phyloP scores from a whole-genome alignment of 805 yeast genomes.

The Candida xiaguanensis region DNA sequence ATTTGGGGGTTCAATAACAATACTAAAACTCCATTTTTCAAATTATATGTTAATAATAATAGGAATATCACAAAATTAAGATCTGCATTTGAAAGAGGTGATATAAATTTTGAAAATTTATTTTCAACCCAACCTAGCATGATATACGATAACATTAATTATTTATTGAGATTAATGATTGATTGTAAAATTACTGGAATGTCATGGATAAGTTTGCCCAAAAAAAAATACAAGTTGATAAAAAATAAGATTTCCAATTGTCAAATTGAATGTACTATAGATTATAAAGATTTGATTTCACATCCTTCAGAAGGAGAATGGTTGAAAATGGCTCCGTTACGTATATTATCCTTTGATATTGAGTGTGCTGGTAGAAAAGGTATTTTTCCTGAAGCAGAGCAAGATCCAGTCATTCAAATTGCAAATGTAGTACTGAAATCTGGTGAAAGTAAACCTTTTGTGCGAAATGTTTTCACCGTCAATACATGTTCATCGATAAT shows the following conservation, averaged over 20 bases:
- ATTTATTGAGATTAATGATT: slow-evolving; percentile 80
- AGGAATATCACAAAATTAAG: slow-evolving; percentile 66
- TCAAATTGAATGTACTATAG: slow-evolving; percentile 77
- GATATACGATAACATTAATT: slow-evolving; percentile 89
- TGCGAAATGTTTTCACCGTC: slow-evolving; percentile 91
- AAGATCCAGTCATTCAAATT: slow-evolving; percentile 93
- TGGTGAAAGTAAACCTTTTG: slow-evolving; percentile 85
- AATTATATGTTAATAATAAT: slow-evolving; percentile 65
- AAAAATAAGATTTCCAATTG: slow-evolving; percentile 61
- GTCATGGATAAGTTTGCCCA: slow-evolving; percentile 95
- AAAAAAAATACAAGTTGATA: slow-evolving; percentile 57
- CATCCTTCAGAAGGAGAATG: slow-evolving; percentile 93
- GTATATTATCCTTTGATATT: slow-evolving; percentile 92
- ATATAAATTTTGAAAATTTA: slow-evolving; percentile 57
- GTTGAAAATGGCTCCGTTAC: slow-evolving; percentile 88
- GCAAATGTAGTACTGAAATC: slow-evolving; percentile 88
- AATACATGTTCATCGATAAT: slow-evolving; percentile 89
- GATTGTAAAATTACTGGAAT: slow-evolving; percentile 92
- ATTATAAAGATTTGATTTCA: slow-evolving; percentile 64
- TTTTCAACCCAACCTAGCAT: slow-evolving; percentile 55
- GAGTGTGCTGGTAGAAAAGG: slow-evolving; percentile 99
- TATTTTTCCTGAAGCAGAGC: slow-evolving; percentile 89
- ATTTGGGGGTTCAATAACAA: slow-evolving; percentile 93
- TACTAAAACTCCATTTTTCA: slow-evolving; percentile 72
- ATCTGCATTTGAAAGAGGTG: slow-evolving; percentile 80